phyloP scores from a whole-genome alignment of 257 asterid species.

The Solanum medicagineum region DNA sequence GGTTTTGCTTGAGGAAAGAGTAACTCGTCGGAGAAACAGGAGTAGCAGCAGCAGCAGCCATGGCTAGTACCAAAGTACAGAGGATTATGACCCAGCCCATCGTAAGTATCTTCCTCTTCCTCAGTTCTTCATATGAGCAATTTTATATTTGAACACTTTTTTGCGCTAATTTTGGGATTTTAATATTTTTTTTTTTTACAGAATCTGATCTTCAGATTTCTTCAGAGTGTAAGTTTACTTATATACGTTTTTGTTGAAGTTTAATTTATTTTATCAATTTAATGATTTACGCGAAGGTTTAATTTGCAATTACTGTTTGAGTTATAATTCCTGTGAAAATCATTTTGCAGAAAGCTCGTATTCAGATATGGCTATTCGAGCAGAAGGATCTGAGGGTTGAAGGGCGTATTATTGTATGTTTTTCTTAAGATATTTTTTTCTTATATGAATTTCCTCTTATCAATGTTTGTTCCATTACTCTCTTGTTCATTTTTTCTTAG shows the following conservation, averaged over 20 bases:
- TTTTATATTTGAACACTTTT: neutral
- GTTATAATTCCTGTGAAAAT: neutral
- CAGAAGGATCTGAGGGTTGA: constrained; percentile 58
- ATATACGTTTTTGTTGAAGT: neutral
- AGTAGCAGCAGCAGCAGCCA: constrained; percentile 14
- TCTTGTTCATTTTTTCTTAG: neutral
- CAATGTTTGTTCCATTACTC: neutral
- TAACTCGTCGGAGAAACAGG: neutral
- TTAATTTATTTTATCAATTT: neutral
- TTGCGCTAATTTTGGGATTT: neutral
- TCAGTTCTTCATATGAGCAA: neutral
- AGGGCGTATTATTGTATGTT: constrained; percentile 44
- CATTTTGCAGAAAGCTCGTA: constrained; percentile 38
- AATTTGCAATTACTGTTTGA: neutral
- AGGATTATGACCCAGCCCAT: constrained; percentile 66
- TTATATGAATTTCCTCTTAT: neutral
- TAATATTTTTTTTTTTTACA: neutral
- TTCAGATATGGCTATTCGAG: constrained; percentile 54
- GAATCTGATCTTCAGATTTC: constrained; percentile 62
- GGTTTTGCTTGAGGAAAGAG: constrained; percentile 1
- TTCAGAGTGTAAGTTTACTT: constrained; percentile 38
- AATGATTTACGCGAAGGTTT: neutral
- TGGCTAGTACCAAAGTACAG: constrained; percentile 60
- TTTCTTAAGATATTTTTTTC: neutral
- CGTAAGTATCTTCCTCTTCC: constrained; percentile 6